Base-by-base conservation (phyloP, 2,329 filamentous ascomycete genomes). In the Trichoderma simmonsii region DNA sequence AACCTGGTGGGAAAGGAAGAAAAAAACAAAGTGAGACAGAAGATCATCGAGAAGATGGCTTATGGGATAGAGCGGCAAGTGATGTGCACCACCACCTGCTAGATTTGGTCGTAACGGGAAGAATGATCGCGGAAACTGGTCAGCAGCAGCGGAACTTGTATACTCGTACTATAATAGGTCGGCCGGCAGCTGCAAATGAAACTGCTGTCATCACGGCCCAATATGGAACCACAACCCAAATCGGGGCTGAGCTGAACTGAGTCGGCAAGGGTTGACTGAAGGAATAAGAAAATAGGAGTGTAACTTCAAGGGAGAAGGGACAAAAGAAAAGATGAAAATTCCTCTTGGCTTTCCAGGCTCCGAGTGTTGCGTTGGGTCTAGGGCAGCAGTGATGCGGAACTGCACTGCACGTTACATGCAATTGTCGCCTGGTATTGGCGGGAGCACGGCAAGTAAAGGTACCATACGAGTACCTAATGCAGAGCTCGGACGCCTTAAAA, bases 1-100 rank as follows among this genome's bases (percentile, higher is more conserved):
- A 36, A 57, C 9, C 11, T 6, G 3, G 24, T 5, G 7, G 4
- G 28, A 30, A 30, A 4, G 8, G 1, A 9, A 36, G 12, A 2
- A n/a, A 7, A 34, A 54, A 30, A 21, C 4, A n/a, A 66, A 26
- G 28, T 8, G 26, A 26, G 30, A 54, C 7, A 56, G 26, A 30
- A 54, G 12, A 56, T 24, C 24, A 28, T 56, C 48, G 5, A 56
- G 4, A 11, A 28, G n/a, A 30, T n/a, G 64, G 32, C 32, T 57
- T 43, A 28, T 39, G 51, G 56, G 39, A 48, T 14, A 4, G 56
- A 48, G 65, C 24, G 56, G 66, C 57, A 70, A 70, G 66, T 54
- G 66, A 62, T 62, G 21, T n/a, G 57, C 66, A 54, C 66, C 36
- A 70, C 66, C 66, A 70, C 66, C 66, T 70, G 66, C 66, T 70